Evolutionary conservation across 805 yeast genomes (phyloP), one percentile per base, ranked within the genome.

Genomic region (Torulaspora microellipsoides): DNA sequence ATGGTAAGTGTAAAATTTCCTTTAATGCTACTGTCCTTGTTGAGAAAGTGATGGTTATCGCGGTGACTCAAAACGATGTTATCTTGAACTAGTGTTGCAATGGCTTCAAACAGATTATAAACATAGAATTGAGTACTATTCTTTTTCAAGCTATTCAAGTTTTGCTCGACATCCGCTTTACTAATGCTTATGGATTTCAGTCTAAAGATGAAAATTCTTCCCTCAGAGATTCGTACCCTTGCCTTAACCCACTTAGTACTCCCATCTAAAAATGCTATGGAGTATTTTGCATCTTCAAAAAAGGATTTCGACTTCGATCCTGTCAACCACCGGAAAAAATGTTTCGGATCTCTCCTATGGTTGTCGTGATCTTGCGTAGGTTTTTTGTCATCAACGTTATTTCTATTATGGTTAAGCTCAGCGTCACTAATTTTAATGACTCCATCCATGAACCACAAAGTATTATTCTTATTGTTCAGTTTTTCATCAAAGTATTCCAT

Each of bases 381-480:
- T 6, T 14, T 31, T 8, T 35, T 32, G 27, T n/a, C 31, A 15
- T 40, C 44, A 12, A 31, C 27, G 7, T 23, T 37, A 11, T 14
- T 14, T 13, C 31, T 42, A 13, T 33, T 33, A 9, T 33, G 38
- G 9, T 30, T 15, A 17, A 44, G 31, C n/a, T 38, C 36, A 11
- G 31, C 43, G 11, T 41, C 46, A 15, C 45, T 51, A 1, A 59
- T 48, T 10, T 39, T 30, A 4, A 62, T 44, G 2, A 48, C 33
- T 1, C 51, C 46, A 37, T 63, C 66, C 51, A 61, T 48, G 12
- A 40, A 38, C 64, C 64, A 61, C n/a, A 50, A 42, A 3, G 64
- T 41, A 15, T 45, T 39, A 17, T 55, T 51, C 27, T 32, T 30
- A 4, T 38, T 34, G 3, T 39, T 40, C 32, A 54, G 36, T 28